A percentile compares a stretch with the other conserved stretches of the same genome.
Conservation (phyloP, 129 eudicot species). For the Saposhnikovia divaricata region DNA sequence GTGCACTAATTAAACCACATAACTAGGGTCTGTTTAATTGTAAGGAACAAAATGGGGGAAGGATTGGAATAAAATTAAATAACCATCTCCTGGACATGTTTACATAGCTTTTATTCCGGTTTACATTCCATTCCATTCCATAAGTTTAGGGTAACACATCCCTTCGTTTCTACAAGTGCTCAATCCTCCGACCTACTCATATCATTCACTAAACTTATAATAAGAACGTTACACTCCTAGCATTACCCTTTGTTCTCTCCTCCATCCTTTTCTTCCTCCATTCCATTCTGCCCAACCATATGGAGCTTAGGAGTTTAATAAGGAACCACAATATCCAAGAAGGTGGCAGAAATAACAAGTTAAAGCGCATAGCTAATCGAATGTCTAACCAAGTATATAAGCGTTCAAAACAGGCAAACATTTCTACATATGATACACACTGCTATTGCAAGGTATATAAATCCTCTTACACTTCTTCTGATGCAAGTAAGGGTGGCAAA, state of each 20-base stretch:
- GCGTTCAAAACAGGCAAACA: not conserved
- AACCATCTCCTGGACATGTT: not conserved
- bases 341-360: not conserved
- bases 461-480: not conserved
- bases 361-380: not conserved
- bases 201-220: not conserved
- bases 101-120: not conserved
- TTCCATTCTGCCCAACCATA: not conserved
- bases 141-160: not conserved
- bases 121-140: not conserved
- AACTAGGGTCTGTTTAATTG: not conserved
- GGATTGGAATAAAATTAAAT: not conserved
- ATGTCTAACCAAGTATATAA: not conserved
- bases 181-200: not conserved
- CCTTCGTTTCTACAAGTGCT: not conserved
- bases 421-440: not conserved
- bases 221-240: too few relatives aligned
- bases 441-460: not conserved
- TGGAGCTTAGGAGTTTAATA: not conserved
- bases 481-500: too few relatives aligned
- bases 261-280: not conserved
- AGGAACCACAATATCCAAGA: not conserved
- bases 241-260: not conserved
- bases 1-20: not conserved
- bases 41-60: not conserved